phyloP scores from a whole-genome alignment of 768 basidiomycete species.

The Rhizopogon sp. region DNA sequence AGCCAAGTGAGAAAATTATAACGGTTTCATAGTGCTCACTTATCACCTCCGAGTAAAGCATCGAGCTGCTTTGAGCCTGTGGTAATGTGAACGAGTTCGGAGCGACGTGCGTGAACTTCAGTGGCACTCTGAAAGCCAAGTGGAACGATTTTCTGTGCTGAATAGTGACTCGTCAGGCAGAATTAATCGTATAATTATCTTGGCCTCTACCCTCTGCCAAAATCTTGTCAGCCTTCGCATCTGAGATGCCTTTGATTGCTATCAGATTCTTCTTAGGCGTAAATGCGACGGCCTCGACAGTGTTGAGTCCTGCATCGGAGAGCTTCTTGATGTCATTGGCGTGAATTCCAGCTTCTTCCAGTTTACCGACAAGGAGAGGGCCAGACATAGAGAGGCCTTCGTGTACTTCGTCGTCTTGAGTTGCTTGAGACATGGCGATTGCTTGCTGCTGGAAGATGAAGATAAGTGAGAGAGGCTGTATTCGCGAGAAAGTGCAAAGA shows the following conservation, averaged over 20 bases:
- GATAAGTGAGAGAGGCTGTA: not conserved
- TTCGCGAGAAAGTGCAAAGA: not conserved
- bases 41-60: slow-evolving; percentile 83
- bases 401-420: slow-evolving; percentile 45
- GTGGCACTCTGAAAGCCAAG: slow-evolving; percentile 98
- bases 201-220: slow-evolving; percentile 69
- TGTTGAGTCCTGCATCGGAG: slow-evolving; percentile 84
- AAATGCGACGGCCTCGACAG: slow-evolving; percentile 93
- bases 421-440: slow-evolving; percentile 39
- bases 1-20: slow-evolving; percentile 9
- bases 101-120: slow-evolving; percentile 90
- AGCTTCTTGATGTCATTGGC: slow-evolving; percentile 94
- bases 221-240: slow-evolving; percentile 97
- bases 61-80: slow-evolving; percentile 97
- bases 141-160: slow-evolving; percentile 94
- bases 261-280: slow-evolving; percentile 92
- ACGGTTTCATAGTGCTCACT: not conserved
- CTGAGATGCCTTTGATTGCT: slow-evolving; percentile 94
- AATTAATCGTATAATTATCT: slow-evolving; percentile 5
- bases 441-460: not conserved
- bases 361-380: slow-evolving; percentile 80
- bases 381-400: slow-evolving; percentile 60
- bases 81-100: slow-evolving; percentile 93
- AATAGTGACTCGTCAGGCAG: slow-evolving; percentile 5
- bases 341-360: slow-evolving; percentile 85